Evolutionary conservation across 805 yeast genomes (phyloP).

Genomic region (Ogataea pilisensis): DNA sequence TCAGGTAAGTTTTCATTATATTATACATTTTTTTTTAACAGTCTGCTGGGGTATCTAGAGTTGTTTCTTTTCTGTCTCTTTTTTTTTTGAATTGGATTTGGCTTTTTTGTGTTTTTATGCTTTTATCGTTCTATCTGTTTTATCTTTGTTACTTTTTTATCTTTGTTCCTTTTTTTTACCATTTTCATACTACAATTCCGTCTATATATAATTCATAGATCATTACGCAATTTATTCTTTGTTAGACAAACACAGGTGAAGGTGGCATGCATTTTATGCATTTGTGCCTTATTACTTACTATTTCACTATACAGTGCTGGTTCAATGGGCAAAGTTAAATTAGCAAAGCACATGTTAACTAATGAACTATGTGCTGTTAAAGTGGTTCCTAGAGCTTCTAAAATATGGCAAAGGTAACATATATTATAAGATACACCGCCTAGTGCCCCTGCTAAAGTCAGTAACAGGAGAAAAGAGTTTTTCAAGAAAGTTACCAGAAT

Average conservation of each 20-base stretch:
- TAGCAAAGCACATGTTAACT: slow-evolving; percentile 81
- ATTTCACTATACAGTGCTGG: no score
- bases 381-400: slow-evolving; percentile 87
- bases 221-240: no score
- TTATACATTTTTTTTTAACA: no score
- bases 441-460: slow-evolving; percentile 49
- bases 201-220: no score
- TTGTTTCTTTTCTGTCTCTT: not conserved
- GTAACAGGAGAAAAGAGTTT: slow-evolving; percentile 61
- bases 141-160: not conserved
- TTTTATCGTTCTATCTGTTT: no score
- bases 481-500: slow-evolving; percentile 82
- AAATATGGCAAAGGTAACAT: slow-evolving; percentile 68
- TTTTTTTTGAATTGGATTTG: not conserved
- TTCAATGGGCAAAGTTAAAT: slow-evolving; percentile 97
- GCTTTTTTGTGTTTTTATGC: not conserved
- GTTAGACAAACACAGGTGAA: no score
- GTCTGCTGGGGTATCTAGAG: no score
- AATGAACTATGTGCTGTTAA: slow-evolving; percentile 86
- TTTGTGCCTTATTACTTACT: no score
- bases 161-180: not conserved
- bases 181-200: not conserved
- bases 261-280: no score
- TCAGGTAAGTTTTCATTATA: no score
- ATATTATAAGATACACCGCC: slow-evolving; percentile 67